These are phyloP conservation scores for Penicillium subrubescens DNA, from an alignment of 495 filamentous ascomycete genomes.

Conservation along the genomic window DNA sequence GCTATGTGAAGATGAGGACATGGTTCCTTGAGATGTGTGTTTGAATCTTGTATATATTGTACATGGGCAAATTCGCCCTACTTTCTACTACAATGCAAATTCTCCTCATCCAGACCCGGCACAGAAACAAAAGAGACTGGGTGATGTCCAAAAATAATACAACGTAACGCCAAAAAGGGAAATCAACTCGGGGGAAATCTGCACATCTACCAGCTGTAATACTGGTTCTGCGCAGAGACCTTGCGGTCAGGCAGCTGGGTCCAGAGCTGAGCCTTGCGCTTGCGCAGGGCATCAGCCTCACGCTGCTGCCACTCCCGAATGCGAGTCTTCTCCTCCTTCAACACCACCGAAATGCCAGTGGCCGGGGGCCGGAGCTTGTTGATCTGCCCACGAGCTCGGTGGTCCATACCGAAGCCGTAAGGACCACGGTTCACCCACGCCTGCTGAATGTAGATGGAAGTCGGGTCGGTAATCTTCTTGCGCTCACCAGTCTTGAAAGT, in stretches of 20 bases:
- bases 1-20: too few relatives aligned
- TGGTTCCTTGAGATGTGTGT: constrained; percentile 14
- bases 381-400: constrained; percentile 69
- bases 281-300: constrained; percentile 68
- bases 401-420: constrained; percentile 56
- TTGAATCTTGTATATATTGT: constrained; percentile 30
- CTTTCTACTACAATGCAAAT: constrained; percentile 32
- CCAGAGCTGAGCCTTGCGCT: constrained; percentile 75
- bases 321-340: constrained; percentile 92
- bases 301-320: constrained; percentile 77
- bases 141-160: constrained; percentile 28
- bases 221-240: constrained; percentile 71
- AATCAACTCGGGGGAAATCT: constrained; percentile 6
- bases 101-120: constrained; percentile 16
- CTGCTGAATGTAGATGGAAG: constrained; percentile 80
- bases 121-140: constrained; percentile 23
- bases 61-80: constrained; percentile 28
- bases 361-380: constrained; percentile 63
- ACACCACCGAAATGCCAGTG: constrained; percentile 74
- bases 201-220: constrained; percentile 75
- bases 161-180: constrained; percentile 28
- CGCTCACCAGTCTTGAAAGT: constrained; percentile 48
- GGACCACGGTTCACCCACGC: constrained; percentile 86
- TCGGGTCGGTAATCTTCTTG: constrained; percentile 66
- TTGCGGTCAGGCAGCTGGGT: constrained; percentile 74